Base-by-base conservation (phyloP, 768 basidiomycete genomes). In the Collybiopsis confluens region DNA sequence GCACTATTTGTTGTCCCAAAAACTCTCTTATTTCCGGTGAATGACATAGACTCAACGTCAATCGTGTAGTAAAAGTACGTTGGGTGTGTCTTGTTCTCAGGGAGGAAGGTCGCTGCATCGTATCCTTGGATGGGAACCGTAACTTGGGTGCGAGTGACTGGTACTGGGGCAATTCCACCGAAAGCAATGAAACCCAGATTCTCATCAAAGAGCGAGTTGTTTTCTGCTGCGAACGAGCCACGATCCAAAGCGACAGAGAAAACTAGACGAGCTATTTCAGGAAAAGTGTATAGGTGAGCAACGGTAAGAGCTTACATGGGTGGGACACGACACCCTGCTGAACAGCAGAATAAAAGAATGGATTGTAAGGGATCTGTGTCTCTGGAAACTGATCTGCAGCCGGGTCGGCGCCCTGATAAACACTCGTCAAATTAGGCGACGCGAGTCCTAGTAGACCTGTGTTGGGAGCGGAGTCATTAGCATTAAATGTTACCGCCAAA, bases 81-180 rank as follows among this genome's bases (percentile, higher is more conserved):
- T 2, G 58, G 36, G 18, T 45, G 49, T 6, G 54, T 53, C 1
- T n/a, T 56, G 37, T 54, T 55, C n/a, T 55, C 40, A 8, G 62
- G 62, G 26, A 60, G 35, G 47, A 58, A 59, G 3, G 58, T 57
- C 3, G 40, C 52, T 15, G 56, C 46, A 2, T 61, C 55, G 26
- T 64, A 65, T 2, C 62, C 61, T 38, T 63, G 49, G 2, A 63
- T 33, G 9, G 64, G 64, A 13, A 63, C 55, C 6, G 64, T 63
- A 2, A 59, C 59, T 0, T 55, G 42, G 3, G 54, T 63, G 16
- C 54, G 36, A 1, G 47, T 54, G 1, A 62, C 56, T 0, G 56
- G 48, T 16, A 65, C 64, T 1, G 64, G 64, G 2, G 62, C 62
- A 21, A 65, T 61, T 5, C 64, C 64, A 8, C 64, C 64, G 23